Evolutionary conservation across 2,329 filamentous ascomycete genomes (phyloP), one percentile per base, ranked within the genome.

Genomic region (Penicillium freii): DNA sequence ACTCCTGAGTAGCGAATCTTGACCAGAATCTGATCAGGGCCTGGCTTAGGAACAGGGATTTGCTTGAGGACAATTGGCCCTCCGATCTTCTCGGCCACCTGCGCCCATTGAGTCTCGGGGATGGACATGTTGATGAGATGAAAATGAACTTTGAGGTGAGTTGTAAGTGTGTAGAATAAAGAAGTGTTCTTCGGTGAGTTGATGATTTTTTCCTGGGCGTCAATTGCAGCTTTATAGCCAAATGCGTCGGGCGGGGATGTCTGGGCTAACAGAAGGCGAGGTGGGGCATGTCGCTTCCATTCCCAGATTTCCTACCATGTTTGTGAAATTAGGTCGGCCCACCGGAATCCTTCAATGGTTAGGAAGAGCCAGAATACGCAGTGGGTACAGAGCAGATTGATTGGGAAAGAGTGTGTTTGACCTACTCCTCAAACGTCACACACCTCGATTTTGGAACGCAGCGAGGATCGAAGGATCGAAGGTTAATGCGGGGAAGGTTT

Each of bases 1-100:
- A 96, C 91, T 72, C 91, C 91, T 17, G 88, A 90, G 81, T 85
- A 95, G 76, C 92, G 92, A 82, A 96, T 85, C 78, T 95, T 92
- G 78, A 96, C 82, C 62, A 96, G 87, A 66, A 96, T 89, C 78
- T 96, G 90, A 78, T 95, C 91, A 48, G 91, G 88, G 21, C 87
- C 91, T 42, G 92, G 92, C 75, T 87, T 84, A 60, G 82, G 82
- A 49, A 96, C 91, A 62, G 90, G 87, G 68, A 96, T 93, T 77
- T 75, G 70, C 61, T 76, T 77, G 71, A 73, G 74, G 34, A 70
- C 67, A 19, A 73, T 80, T 81, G 87, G 85, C 54, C 87, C 87
- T 66, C 89, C 91, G 54, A 83, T 86, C 82, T 91, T 85, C 78
- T 96, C 89, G 67, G 93, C 83, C 67, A 97, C 90, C 78, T 94